These are phyloP conservation scores for Claviceps quebecensis DNA, from an alignment of 2,329 filamentous ascomycete genomes.

Conservation along the genomic window DNA sequence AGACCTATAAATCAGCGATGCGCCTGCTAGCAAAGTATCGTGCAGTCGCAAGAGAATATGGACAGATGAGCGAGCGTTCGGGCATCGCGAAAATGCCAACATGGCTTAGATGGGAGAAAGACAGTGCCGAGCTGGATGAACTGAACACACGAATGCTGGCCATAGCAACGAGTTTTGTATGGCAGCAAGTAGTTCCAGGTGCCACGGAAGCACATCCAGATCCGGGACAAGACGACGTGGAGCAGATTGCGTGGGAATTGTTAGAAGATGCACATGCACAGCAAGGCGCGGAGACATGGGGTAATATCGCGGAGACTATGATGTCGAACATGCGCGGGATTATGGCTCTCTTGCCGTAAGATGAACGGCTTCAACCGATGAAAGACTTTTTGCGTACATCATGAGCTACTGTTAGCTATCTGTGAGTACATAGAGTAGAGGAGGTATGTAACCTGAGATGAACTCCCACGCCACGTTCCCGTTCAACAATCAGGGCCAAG, in stretches of 20 bases:
- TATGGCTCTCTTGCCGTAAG: constrained; percentile 10
- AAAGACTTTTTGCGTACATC: too few species aligned
- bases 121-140: constrained; percentile 15
- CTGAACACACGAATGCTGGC: constrained; percentile 15
- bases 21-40: constrained; percentile 9
- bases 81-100: constrained; percentile 12
- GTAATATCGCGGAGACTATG: constrained; percentile 14
- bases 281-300: constrained; percentile 18
- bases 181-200: constrained; percentile 16
- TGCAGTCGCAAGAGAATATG: constrained; percentile 11
- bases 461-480: too few species aligned
- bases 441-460: too few species aligned
- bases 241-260: constrained; percentile 21
- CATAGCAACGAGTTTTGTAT: constrained; percentile 9
- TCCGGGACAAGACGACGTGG: constrained; percentile 12
- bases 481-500: too few species aligned
- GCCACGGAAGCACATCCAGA: neutral
- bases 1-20: constrained; percentile 1
- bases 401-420: too few species aligned
- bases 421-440: too few species aligned
- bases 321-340: constrained; percentile 14
- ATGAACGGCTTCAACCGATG: neutral
- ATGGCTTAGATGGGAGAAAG: constrained; percentile 20
- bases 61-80: constrained; percentile 9
- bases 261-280: constrained; percentile 14